Evolutionary conservation across 2,329 filamentous ascomycete genomes (phyloP).

Genomic region (Ophiostoma perfectum): DNA sequence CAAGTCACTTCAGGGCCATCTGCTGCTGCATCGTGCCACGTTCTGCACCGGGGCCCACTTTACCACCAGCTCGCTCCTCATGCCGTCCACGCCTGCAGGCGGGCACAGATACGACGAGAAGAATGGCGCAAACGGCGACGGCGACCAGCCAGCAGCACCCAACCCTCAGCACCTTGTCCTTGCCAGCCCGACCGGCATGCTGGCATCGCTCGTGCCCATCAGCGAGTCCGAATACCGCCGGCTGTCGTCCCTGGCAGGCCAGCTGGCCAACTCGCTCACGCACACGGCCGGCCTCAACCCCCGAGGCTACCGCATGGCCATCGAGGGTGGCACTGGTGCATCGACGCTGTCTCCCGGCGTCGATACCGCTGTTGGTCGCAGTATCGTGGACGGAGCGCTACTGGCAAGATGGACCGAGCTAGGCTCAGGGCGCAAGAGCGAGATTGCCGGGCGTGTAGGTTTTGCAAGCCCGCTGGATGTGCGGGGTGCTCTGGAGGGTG

Average conservation of each 20-base stretch:
- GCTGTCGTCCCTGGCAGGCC: constrained; percentile 72
- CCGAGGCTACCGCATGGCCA: constrained; percentile 62
- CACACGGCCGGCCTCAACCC: constrained; percentile 78
- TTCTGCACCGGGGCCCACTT: constrained; percentile 80
- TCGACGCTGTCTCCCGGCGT: constrained; percentile 43
- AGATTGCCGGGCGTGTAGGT: constrained; percentile 70
- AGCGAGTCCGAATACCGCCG: constrained; percentile 77
- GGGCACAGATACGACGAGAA: neutral
- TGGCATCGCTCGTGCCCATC: constrained; percentile 72
- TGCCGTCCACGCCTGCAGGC: constrained; percentile 53
- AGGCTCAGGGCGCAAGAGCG: constrained; percentile 62
- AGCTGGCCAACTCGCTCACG: constrained; percentile 69
- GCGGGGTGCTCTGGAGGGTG: constrained; percentile 60
- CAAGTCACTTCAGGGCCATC: constrained; percentile 82
- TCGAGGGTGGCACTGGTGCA: constrained; percentile 37
- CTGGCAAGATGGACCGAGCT: constrained; percentile 71
- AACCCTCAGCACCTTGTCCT: constrained; percentile 25
- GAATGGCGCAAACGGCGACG: neutral
- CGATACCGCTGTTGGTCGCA: constrained; percentile 55
- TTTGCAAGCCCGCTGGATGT: constrained; percentile 59
- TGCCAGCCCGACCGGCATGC: constrained; percentile 55
- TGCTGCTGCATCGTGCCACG: constrained; percentile 78
- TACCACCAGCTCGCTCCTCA: constrained; percentile 66
- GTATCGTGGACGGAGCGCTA: constrained; percentile 73
- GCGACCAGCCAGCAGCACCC: constrained; percentile 28